phyloP scores from a whole-genome alignment of 768 basidiomycete genomes.

The Collybia nuda region DNA sequence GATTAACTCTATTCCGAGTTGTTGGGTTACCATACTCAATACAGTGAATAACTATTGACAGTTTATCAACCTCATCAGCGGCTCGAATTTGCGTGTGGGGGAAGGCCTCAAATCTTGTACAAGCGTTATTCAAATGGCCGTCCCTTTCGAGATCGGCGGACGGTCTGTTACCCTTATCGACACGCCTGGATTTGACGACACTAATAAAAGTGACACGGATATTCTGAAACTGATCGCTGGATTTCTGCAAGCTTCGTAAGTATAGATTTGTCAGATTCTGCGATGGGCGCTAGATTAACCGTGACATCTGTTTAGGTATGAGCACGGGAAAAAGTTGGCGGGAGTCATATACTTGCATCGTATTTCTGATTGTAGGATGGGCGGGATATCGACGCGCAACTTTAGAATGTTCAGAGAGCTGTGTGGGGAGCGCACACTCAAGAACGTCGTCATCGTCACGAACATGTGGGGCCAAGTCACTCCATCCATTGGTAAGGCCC shows the following conservation, averaged over 20 bases:
- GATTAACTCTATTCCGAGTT: constrained; percentile 3
- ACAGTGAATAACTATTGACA: constrained; percentile 18
- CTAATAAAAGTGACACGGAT: constrained; percentile 43
- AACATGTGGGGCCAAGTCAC: constrained; percentile 7
- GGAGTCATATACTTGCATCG: constrained; percentile 58
- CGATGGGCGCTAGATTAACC: constrained; percentile 16
- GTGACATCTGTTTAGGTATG: constrained; percentile 16
- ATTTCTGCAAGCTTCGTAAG: not conserved
- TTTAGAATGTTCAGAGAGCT: constrained; percentile 6
- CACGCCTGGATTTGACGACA: constrained; percentile 63
- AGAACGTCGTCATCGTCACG: constrained; percentile 6
- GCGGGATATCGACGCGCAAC: constrained; percentile 13
- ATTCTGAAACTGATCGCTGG: constrained; percentile 48
- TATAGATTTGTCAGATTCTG: constrained; percentile 24
- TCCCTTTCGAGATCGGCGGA: constrained; percentile 42
- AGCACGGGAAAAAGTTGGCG: constrained; percentile 36
- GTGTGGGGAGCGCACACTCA: constrained; percentile 1
- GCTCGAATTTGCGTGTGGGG: constrained; percentile 46
- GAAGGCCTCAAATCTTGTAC: constrained; percentile 51
- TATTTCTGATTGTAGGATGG: constrained; percentile 49
- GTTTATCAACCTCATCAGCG: constrained; percentile 57
- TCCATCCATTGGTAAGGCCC: constrained; percentile 16
- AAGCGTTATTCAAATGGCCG: constrained; percentile 36
- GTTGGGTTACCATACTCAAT: not conserved
- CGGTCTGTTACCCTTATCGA: constrained; percentile 47